These are phyloP conservation scores for Phaeosphaeriaceae sp. DNA, from an alignment of 2,329 filamentous ascomycete species.

Conservation along the genomic window DNA sequence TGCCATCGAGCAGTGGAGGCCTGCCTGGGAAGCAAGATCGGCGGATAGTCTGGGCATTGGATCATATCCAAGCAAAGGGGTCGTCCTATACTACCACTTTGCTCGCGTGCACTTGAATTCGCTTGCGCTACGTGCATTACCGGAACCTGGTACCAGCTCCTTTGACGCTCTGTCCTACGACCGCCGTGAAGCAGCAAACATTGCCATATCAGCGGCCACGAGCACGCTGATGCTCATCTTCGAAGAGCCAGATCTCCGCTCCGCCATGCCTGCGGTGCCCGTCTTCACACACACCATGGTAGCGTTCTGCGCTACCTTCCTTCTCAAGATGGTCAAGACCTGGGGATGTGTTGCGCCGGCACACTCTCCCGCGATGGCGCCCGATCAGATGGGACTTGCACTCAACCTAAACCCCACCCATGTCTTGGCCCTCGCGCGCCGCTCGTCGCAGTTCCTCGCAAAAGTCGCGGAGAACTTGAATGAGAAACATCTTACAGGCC, in stretches of 20 bases:
- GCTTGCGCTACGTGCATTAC: constrained; percentile 52
- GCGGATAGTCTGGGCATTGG: constrained; percentile 36
- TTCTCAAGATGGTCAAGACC: constrained; percentile 58
- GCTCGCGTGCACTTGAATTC: constrained; percentile 62
- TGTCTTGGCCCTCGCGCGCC: constrained; percentile 33
- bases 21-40: constrained; percentile 46
- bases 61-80: constrained; percentile 55
- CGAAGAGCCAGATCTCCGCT: constrained; percentile 53
- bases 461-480: constrained; percentile 37
- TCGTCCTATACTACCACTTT: constrained; percentile 62
- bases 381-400: constrained; percentile 34
- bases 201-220: constrained; percentile 56
- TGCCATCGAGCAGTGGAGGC: constrained; percentile 53
- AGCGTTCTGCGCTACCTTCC: constrained; percentile 60
- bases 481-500: constrained; percentile 38
- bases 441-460: constrained; percentile 33
- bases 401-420: constrained; percentile 42
- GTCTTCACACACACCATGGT: constrained; percentile 62
- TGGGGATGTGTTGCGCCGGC: constrained; percentile 47
- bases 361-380: constrained; percentile 33
- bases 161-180: constrained; percentile 52
- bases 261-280: constrained; percentile 55
- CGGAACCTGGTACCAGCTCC: constrained; percentile 55
- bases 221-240: constrained; percentile 56
- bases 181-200: constrained; percentile 49